Evolutionary conservation across 306 rosid genomes (phyloP), one percentile per base, ranked within the genome.

Genomic region (Boehmeria nivea): DNA sequence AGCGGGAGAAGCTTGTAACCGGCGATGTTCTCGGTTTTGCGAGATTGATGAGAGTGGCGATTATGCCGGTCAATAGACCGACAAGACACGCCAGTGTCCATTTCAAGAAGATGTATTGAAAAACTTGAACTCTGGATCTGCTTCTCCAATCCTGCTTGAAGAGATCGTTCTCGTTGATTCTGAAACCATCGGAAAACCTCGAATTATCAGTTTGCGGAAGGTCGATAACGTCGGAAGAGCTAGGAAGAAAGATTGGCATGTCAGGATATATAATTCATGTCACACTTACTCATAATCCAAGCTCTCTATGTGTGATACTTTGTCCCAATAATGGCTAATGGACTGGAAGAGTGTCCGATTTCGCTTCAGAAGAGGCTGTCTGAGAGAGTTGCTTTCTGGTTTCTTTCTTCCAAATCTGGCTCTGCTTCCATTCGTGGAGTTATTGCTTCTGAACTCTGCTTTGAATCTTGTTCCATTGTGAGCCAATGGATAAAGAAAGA

Each of bases 81-180:
- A 89, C 88, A 26, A 89, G 89, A 46, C 57, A 82, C 16, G 95
- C 91, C 57, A 88, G 67, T 12, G 61, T 26, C 97, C 97, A 89
- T 71, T 89, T 89, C 59, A 66, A 72, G 61, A 81, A 65, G 69
- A 85, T 53, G 53, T 89, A 89, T 49, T 89, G 97, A 54, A 85
- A 65, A 0, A 85, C 91, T 59, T 89, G 95, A 51, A 50, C 61
- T 69, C 52, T 83, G 70, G 97, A 76, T 79, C 93, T 83, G 68
- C 83, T 85, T 51, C 97, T 85, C 95, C 97, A 85, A 51, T 85
- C 97, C 7, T 89, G 95, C 69, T 85, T 89, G 78, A 89, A 85
- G 28, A 85, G 69, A 68, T 89, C 87, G 45, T 89, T 89, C 85
- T 89, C 95, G 42, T 89, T 89, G 57, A 89, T 89, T 78, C 97